phyloP scores from a whole-genome alignment of 176 grass and related monocot species.

The Hordeum marinum region DNA sequence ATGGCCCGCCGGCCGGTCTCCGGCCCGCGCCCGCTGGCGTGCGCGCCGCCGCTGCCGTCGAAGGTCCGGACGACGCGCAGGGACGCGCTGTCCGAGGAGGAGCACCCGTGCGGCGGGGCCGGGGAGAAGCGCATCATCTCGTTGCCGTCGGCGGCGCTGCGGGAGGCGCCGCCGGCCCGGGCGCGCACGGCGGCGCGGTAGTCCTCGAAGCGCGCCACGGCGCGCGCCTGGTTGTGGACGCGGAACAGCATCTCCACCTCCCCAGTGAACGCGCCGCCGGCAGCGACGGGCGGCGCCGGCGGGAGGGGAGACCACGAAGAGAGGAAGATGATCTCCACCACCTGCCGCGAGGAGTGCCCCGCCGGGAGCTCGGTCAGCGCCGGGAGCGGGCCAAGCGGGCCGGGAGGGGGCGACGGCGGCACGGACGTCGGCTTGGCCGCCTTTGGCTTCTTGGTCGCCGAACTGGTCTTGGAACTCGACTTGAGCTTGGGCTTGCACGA shows the following conservation, averaged over 20 bases:
- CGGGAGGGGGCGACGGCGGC: conserved; percentile 37
- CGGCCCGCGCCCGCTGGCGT: conserved; percentile 44
- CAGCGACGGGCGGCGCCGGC: background rate
- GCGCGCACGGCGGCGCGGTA: conserved; percentile 58
- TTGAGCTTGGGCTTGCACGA: conserved; percentile 18
- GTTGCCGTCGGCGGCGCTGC: conserved; percentile 81
- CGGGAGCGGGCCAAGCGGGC: conserved; percentile 41
- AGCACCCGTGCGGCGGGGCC: conserved; percentile 13
- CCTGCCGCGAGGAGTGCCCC: conserved; percentile 76
- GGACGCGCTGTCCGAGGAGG: background rate
- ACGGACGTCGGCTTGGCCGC: background rate
- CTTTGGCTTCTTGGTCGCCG: conserved; percentile 34
- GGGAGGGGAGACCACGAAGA: conserved; percentile 54
- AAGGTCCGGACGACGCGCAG: conserved; percentile 62
- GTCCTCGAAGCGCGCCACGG: conserved; percentile 82
- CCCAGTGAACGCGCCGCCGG: conserved; percentile 41
- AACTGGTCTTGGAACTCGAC: conserved; percentile 1
- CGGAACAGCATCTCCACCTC: conserved; percentile 95
- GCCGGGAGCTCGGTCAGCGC: conserved; percentile 72
- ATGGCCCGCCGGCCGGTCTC: conserved; percentile 54
- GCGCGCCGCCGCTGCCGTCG: conserved; percentile 79
- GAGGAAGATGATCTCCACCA: conserved; percentile 92
- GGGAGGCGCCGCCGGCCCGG: conserved; percentile 35
- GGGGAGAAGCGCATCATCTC: conserved; percentile 90
- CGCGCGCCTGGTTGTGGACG: conserved; percentile 69